Conservation (phyloP, 1,284 basidiomycete species). For the Cryptococcus sp. region DNA sequence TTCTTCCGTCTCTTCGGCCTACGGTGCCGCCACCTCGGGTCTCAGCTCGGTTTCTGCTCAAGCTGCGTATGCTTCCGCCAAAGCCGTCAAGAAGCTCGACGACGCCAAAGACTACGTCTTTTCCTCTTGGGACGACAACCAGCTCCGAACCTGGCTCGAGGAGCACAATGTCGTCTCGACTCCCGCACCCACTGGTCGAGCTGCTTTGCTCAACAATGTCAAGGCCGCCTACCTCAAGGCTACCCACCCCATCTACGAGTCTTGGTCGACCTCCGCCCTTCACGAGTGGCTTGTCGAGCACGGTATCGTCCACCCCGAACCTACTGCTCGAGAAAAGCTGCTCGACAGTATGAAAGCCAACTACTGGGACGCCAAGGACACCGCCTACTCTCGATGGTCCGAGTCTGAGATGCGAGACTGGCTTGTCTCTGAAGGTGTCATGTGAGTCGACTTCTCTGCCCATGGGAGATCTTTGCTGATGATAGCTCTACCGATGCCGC, state of each 20-base stretch:
- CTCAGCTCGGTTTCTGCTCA: conserved; percentile 33
- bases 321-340: conserved; percentile 64
- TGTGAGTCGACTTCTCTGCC: conserved; percentile 37
- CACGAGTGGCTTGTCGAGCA: conserved; percentile 80
- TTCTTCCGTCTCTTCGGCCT: conserved; percentile 42
- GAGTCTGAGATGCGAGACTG: conserved; percentile 45
- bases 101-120: conserved; percentile 79
- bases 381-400: conserved; percentile 65
- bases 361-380: conserved; percentile 61
- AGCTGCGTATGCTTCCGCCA: conserved; percentile 50
- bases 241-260: conserved; percentile 64
- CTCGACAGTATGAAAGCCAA: conserved; percentile 66
- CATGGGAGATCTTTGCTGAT: conserved; percentile 3
- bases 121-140: conserved; percentile 77
- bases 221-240: conserved; percentile 59
- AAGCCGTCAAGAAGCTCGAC: conserved; percentile 53
- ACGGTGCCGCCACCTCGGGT: conserved; percentile 50
- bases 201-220: conserved; percentile 66
- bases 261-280: conserved; percentile 79
- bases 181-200: conserved; percentile 57
- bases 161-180: conserved; percentile 66
- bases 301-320: conserved; percentile 59
- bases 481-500: conserved; percentile 51
- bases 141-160: conserved; percentile 59
- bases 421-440: conserved; percentile 48